Evolutionary conservation across 1,139 yeast genomes (phyloP), one percentile per base, ranked within the genome.

Genomic region (Yamadazyma diospyri): DNA sequence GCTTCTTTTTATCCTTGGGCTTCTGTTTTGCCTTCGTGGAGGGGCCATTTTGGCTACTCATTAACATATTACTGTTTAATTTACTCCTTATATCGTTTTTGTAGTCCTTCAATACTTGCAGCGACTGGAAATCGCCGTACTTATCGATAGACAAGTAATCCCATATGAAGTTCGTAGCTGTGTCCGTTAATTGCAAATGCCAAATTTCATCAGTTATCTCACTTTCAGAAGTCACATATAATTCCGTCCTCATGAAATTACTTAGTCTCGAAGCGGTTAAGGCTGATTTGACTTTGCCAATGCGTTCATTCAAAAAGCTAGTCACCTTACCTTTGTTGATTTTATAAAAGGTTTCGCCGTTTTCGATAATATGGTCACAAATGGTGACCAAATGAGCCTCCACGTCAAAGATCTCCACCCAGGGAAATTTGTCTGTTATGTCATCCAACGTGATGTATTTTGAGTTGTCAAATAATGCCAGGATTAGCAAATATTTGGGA

Each of bases 271-370:
- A 47, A 23, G 41, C 45, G 8, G 43, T 39, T 32, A 42, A 43
- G 18, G 29, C 42, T 24, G 22, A 38, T 30, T 38, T 37, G 24
- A 35, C 39, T 17, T 31, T 30, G 3, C 44, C 39, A 1, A 69
- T 53, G 37, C 61, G 71, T 0, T 20, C 23, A 20, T 55, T 48
- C 5, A 77, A 42, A 38, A 51, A 65, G 1, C 38, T 40, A 3
- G 60, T 34, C 1, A 69, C 57, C 37, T 62, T 69, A 0, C 42
- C 46, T 3, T 46, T 32, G 4, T 70, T 60, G 13, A 69, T 61
- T 43, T 68, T 72, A 50, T 64, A 77, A 46, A 72, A 79, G 1
- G 30, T 34, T 30, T 72, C 79, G 9, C 61, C 77, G 27, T 62
- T 68, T 42, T 76, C 80, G 16, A 50, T 58, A 2, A 76, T 55